Percentiles rank a stretch among this genome's conserved stretches.
Evolutionary conservation across 2,329 filamentous ascomycete species (phyloP).

Genomic region (Chaetoscypha palmicola): DNA sequence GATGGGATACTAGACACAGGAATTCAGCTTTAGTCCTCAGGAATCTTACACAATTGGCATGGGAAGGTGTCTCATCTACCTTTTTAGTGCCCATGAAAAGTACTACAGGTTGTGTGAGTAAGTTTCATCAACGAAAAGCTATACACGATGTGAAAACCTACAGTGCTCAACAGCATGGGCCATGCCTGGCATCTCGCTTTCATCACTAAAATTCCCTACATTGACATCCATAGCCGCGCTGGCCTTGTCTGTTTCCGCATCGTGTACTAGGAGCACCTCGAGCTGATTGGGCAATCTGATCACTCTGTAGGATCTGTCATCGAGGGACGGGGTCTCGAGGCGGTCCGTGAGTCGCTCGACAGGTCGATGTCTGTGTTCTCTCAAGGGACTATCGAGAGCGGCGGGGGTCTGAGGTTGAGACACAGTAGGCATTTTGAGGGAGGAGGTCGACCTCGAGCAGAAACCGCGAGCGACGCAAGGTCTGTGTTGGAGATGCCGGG

Average conservation of each 20-base stretch:
- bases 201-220: constrained; percentile 91
- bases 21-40: constrained; percentile 15
- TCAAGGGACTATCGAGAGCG: constrained; percentile 24
- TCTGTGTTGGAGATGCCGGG: constrained; percentile 1
- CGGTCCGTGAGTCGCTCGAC: constrained; percentile 52
- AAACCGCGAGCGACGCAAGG: constrained; percentile 9
- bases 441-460: constrained; percentile 13
- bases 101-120: constrained; percentile 32
- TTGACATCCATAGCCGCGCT: constrained; percentile 93
- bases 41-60: too few relatives aligned
- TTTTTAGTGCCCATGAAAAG: constrained; percentile 99
- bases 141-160: neutral
- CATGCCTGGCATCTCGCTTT: constrained; percentile 85
- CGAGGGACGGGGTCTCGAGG: constrained; percentile 75
- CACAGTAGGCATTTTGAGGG: constrained; percentile 29
- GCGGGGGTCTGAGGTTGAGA: constrained; percentile 29
- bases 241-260: constrained; percentile 92
- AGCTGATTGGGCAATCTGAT: constrained; percentile 82
- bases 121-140: neutral
- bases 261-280: constrained; percentile 87
- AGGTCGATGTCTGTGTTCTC: constrained; percentile 27
- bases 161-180: constrained; percentile 90
- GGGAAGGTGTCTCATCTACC: too few relatives aligned
- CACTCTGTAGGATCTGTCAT: constrained; percentile 82
- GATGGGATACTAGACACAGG: constrained; percentile 69